Base-by-base conservation (phyloP, 164 flowering plant genomes). In the Tetracentron sinense region DNA sequence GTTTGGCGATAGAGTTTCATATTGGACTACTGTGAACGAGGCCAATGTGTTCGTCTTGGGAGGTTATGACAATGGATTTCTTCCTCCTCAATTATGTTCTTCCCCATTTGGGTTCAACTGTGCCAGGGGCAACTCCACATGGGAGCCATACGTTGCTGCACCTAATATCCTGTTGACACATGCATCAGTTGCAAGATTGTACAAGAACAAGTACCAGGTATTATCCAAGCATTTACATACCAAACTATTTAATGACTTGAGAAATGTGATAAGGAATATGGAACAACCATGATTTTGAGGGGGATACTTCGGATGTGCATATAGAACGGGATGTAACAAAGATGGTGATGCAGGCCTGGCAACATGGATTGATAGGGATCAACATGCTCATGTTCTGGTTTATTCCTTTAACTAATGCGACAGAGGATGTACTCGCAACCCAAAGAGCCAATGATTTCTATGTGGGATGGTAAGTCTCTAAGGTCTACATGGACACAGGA, bases 21-120 rank as follows among this genome's bases (percentile, higher is more conserved):
- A 85, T 58, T 91, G 97, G 97, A 79, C 71, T 49, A 89, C 96
- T 12, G 3, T 87, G 6, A 87, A 89, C 55, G 97, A 91, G 66
- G 80, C 82, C 16, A 81, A 83, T 65, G 55, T 77, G 1, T 77
- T 66, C 61, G 74, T 67, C 0, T 0, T 73, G 17, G 81, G 69
- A 11, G 83, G 87, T 42, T 90, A 88, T 72, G 87, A 83, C 33
- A 0, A 0, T 0, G 97, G 90, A 50, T 0, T 56, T 11, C 1
- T 26, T 1, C 81, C 94, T 1, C 94, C 90, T 7, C 14, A 7
- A 7, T 79, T 77, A 12, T 90, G 92, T 64, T 84, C 92, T 29
- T n/a, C 61, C 31, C 80, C 82, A 2, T 72, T 69, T 30, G 81
- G 77, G 22, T 0, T 14, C 0, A 59, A 74, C 58, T 87, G 96